Conservation (phyloP, 768 basidiomycete genomes). For the Pleurotus sapidus region DNA sequence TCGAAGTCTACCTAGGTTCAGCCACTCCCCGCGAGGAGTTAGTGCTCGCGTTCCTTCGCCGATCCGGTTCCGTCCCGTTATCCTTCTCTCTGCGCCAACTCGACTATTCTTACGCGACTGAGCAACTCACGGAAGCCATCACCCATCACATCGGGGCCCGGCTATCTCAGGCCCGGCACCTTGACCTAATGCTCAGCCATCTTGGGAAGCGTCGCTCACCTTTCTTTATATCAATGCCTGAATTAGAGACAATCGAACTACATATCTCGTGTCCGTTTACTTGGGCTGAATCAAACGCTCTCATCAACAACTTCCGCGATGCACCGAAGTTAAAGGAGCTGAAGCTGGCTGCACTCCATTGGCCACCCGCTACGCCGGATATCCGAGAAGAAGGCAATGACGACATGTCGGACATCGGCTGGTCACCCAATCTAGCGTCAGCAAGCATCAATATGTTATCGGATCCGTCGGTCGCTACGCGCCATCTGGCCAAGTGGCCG, state of each 20-base stretch:
- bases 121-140: constrained; percentile 1
- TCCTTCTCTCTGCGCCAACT: constrained; percentile 27
- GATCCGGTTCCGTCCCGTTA: constrained; percentile 30
- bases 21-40: constrained; percentile 26
- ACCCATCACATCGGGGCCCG: background rate
- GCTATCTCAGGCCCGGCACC: background rate
- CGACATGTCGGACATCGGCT: background rate
- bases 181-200: constrained; percentile 10
- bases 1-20: constrained; percentile 25
- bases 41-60: constrained; percentile 27
- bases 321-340: background rate
- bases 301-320: background rate
- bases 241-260: no score
- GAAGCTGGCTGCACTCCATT: background rate
- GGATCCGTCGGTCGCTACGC: background rate
- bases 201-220: constrained; percentile 10
- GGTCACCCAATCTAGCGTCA: background rate
- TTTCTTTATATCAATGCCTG: no score
- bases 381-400: background rate
- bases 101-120: constrained; percentile 28
- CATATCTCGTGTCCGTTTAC: no score
- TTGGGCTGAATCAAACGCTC: no score
- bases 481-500: background rate
- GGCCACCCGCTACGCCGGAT: background rate
- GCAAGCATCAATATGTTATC: background rate